Evolutionary conservation across 768 basidiomycete genomes (phyloP).

Genomic region (Amanita pallidorosea): DNA sequence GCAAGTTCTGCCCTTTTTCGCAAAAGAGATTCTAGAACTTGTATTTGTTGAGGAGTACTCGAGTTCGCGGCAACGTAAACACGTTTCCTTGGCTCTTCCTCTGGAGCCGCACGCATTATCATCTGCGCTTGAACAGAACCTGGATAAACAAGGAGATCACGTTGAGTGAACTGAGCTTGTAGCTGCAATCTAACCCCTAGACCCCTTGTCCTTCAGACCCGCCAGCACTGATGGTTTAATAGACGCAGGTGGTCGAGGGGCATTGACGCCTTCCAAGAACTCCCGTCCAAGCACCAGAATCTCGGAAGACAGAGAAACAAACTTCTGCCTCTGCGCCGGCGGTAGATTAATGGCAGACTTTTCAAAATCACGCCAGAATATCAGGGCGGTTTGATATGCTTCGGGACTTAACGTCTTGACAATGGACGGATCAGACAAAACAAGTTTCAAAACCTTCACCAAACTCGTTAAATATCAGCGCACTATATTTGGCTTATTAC

Average conservation of each 20-base stretch:
- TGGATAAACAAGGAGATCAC: slow-evolving; percentile 71
- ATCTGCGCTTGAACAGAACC: slow-evolving; percentile 86
- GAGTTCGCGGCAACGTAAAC: slow-evolving; percentile 78
- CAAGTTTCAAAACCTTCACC: slow-evolving; percentile 56
- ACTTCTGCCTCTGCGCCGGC: slow-evolving; percentile 61
- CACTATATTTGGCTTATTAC: slow-evolving; percentile 18
- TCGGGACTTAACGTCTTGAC: slow-evolving; percentile 59
- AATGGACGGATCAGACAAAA: slow-evolving; percentile 58
- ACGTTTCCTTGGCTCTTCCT: slow-evolving; percentile 70
- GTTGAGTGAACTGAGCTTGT: slow-evolving; percentile 69
- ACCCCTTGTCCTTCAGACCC: slow-evolving; percentile 66
- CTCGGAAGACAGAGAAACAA: slow-evolving; percentile 84
- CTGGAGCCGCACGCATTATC: slow-evolving; percentile 83
- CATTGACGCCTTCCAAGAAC: slow-evolving; percentile 63
- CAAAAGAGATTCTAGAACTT: slow-evolving; percentile 67
- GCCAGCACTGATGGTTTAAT: slow-evolving; percentile 61
- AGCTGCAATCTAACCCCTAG: slow-evolving; percentile 66
- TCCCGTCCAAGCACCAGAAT: slow-evolving; percentile 80
- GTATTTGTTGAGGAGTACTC: slow-evolving; percentile 65
- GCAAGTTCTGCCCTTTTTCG: slow-evolving; percentile 75
- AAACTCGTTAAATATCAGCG: slow-evolving; percentile 8
- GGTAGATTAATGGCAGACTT: slow-evolving; percentile 93
- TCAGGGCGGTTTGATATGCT: slow-evolving; percentile 79
- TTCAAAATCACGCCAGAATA: slow-evolving; percentile 95
- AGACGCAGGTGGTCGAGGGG: slow-evolving; percentile 52